These are phyloP conservation scores for Leucosporidium yakuticum DNA, from an alignment of 768 basidiomycete genomes.

Conservation along the genomic window DNA sequence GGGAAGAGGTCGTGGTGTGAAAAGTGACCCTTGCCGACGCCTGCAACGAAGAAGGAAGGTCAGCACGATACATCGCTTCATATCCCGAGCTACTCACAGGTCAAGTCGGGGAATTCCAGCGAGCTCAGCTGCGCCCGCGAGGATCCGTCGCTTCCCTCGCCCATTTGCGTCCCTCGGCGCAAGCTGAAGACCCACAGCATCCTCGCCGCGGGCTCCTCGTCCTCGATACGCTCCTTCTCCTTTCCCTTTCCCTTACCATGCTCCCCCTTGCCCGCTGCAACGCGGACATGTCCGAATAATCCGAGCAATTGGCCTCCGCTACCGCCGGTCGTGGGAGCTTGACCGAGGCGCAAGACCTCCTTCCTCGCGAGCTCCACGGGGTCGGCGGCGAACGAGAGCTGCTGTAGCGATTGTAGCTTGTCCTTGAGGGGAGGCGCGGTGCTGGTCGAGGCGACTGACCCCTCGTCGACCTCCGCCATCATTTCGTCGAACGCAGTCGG, in stretches of 20 bases:
- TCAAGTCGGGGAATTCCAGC: neutral
- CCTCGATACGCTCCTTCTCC: neutral
- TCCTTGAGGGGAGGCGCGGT: slow-evolving; percentile 10
- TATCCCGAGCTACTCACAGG: neutral
- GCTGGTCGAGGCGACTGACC: neutral
- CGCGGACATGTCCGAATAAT: slow-evolving; percentile 4
- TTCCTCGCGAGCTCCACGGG: slow-evolving; percentile 8
- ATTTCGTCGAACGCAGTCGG: slow-evolving; percentile 21
- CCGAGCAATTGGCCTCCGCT: slow-evolving; percentile 9
- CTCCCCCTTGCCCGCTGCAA: slow-evolving; percentile 16
- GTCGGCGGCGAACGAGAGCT: neutral
- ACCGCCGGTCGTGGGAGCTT: neutral
- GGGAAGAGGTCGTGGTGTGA: slow-evolving; percentile 37
- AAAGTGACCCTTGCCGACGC: slow-evolving; percentile 36
- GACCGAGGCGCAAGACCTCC: slow-evolving; percentile 2
- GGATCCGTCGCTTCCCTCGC: neutral
- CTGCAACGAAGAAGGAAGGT: neutral
- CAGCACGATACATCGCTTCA: neutral
- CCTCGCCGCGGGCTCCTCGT: neutral
- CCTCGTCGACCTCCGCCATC: slow-evolving; percentile 11
- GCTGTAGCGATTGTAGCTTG: neutral
- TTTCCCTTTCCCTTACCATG: slow-evolving; percentile 34
- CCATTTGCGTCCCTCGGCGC: slow-evolving; percentile 4
- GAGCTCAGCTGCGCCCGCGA: neutral
- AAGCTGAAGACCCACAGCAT: slow-evolving; percentile 25